Percentiles rank a stretch among this genome's conserved stretches.
phyloP scores from a whole-genome alignment of 176 grass and related monocot species.

The Carex parvula region DNA sequence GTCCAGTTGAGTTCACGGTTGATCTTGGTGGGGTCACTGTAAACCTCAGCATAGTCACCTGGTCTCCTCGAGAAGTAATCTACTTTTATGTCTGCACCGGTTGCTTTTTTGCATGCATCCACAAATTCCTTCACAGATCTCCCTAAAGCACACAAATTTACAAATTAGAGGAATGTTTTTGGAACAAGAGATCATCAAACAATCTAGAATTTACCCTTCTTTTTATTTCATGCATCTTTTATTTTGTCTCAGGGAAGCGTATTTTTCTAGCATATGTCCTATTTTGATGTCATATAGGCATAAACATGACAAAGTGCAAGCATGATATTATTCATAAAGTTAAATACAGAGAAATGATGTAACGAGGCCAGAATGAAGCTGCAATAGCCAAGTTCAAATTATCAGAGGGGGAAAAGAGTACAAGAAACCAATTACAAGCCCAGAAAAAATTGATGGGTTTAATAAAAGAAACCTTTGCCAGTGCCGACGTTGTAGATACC shows the following conservation, averaged over 20 bases:
- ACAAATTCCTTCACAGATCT: conserved; percentile 94
- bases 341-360: background rate
- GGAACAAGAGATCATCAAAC: background rate
- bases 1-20: conserved; percentile 82
- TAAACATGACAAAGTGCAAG: background rate
- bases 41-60: conserved; percentile 86
- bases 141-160: conserved; percentile 31
- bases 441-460: background rate
- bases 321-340: background rate
- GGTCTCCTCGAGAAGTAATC: conserved; percentile 68
- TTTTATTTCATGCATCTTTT: background rate
- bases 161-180: background rate
- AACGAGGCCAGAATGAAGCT: background rate
- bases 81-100: conserved; percentile 66
- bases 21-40: conserved; percentile 71
- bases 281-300: background rate
- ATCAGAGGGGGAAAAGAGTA: background rate
- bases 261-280: background rate
- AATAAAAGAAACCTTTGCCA: conserved; percentile 65
- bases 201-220: background rate
- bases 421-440: background rate
- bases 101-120: conserved; percentile 82
- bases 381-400: background rate
- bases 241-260: background rate
- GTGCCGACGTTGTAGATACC: conserved; percentile 96